Conservation (phyloP, 2,329 filamentous ascomycete genomes). For the Botryotinia narcissicola region DNA sequence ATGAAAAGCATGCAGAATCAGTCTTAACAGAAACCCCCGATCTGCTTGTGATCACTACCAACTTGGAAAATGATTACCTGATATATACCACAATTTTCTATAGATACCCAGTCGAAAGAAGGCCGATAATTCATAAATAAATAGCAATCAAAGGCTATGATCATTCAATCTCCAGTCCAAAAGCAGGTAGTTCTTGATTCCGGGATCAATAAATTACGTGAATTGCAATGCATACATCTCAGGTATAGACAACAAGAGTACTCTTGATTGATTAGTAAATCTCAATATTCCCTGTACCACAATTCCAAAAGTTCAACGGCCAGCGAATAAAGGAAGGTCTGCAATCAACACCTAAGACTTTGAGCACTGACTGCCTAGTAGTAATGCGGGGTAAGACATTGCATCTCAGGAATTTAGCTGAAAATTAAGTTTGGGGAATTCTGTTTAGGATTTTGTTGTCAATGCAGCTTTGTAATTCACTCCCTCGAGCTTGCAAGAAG, state of each 20-base stretch:
- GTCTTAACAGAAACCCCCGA: background rate
- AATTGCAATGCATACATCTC: background rate
- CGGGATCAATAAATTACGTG: background rate
- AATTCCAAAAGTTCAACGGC: background rate
- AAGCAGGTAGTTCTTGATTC: background rate
- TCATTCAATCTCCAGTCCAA: background rate
- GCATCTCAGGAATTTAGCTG: background rate
- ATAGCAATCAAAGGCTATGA: background rate
- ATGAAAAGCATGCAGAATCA: background rate
- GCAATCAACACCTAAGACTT: background rate
- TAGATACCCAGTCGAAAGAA: background rate
- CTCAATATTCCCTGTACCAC: background rate
- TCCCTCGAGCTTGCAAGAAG: background rate
- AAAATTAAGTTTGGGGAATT: background rate
- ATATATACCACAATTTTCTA: background rate
- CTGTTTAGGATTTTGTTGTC: background rate
- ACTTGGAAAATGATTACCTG: background rate
- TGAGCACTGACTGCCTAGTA: background rate
- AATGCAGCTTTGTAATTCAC: background rate
- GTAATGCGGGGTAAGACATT: background rate
- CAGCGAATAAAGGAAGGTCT: background rate
- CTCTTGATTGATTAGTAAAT: background rate
- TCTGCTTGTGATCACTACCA: background rate
- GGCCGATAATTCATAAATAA: background rate
- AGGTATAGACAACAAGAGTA: background rate